Conservation (phyloP, 805 yeast species). For the Saccharomyces eubayanus region DNA sequence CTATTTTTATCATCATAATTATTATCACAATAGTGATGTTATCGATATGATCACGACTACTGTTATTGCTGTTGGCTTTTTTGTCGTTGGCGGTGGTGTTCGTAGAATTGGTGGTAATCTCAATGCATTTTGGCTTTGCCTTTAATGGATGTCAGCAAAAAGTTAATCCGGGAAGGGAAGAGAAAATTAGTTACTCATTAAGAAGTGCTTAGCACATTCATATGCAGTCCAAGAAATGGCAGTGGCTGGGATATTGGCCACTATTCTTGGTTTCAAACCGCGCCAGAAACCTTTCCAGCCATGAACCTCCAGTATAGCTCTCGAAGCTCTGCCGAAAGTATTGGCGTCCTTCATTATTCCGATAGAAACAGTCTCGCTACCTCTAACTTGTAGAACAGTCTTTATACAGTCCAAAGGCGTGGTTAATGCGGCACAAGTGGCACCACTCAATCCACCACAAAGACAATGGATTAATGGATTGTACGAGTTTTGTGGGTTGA, state of each 20-base stretch:
- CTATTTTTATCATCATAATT: neutral
- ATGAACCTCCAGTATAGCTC: slow-evolving; percentile 50
- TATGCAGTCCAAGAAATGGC: slow-evolving; percentile 97
- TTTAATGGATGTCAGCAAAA: neutral
- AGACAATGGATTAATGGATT: slow-evolving; percentile 89
- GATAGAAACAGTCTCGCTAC: slow-evolving; percentile 37
- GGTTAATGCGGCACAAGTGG: slow-evolving; percentile 87
- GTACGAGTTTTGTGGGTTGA: slow-evolving; percentile 71
- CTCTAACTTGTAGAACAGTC: slow-evolving; percentile 81
- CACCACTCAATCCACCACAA: slow-evolving; percentile 91
- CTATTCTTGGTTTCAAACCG: slow-evolving; percentile 84
- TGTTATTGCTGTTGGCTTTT: neutral
- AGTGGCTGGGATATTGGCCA: slow-evolving; percentile 89
- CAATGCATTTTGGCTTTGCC: neutral
- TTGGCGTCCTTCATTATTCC: slow-evolving; percentile 40
- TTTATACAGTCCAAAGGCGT: slow-evolving; percentile 92
- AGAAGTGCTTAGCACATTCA: slow-evolving; percentile 77
- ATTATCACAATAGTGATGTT: neutral
- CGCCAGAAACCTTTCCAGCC: slow-evolving; percentile 65
- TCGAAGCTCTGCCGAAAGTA: slow-evolving; percentile 65
- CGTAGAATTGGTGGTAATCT: neutral
- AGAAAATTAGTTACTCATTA: slow-evolving; percentile 7
- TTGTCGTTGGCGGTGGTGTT: neutral
- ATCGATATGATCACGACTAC: too few species aligned
- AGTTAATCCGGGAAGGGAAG: neutral